A percentile compares a stretch with the other conserved stretches of the same genome.
Evolutionary conservation across 805 yeast species (phyloP).

Genomic region (Kodamaea kaohsiungensis): DNA sequence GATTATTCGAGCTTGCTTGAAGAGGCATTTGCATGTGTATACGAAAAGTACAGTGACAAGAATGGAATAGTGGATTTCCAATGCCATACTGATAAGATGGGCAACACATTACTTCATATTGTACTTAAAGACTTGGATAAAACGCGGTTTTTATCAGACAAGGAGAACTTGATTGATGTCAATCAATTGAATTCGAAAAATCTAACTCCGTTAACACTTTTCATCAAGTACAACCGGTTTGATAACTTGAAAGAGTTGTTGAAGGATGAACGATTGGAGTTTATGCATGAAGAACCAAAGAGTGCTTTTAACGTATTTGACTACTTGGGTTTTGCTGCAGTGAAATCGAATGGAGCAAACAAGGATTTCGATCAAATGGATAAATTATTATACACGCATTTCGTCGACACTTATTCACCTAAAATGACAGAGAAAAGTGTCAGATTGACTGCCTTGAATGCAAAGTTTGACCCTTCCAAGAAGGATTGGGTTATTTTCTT

Average conservation of each 20-base stretch:
- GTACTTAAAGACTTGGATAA: slow-evolving; percentile 50
- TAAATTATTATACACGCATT: slow-evolving; percentile 18
- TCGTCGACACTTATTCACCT: slow-evolving; percentile 25
- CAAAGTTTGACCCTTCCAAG: slow-evolving; percentile 30
- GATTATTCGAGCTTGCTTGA: slow-evolving; percentile 53
- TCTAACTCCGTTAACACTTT: slow-evolving; percentile 71
- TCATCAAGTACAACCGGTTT: slow-evolving; percentile 65
- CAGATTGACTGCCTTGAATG: slow-evolving; percentile 30
- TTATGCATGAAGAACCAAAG: slow-evolving; percentile 34
- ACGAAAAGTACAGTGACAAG: slow-evolving; percentile 39
- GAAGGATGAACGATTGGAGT: slow-evolving; percentile 46
- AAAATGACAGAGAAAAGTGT: background rate
- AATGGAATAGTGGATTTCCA: slow-evolving; percentile 40
- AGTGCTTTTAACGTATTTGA: slow-evolving; percentile 40
- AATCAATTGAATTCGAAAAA: slow-evolving; percentile 61
- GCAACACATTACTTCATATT: slow-evolving; percentile 78
- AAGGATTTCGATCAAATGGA: slow-evolving; percentile 27
- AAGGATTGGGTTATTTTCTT: slow-evolving; percentile 38
- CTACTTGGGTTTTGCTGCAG: slow-evolving; percentile 34
- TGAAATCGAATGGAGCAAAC: slow-evolving; percentile 21
- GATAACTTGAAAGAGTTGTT: slow-evolving; percentile 58
- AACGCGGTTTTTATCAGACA: slow-evolving; percentile 23
- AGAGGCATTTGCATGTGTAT: slow-evolving; percentile 46
- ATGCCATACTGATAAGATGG: slow-evolving; percentile 70
- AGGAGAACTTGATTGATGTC: slow-evolving; percentile 39